Base-by-base conservation (phyloP, 129 eudicot species). In the Flaveria sonorensis region DNA sequence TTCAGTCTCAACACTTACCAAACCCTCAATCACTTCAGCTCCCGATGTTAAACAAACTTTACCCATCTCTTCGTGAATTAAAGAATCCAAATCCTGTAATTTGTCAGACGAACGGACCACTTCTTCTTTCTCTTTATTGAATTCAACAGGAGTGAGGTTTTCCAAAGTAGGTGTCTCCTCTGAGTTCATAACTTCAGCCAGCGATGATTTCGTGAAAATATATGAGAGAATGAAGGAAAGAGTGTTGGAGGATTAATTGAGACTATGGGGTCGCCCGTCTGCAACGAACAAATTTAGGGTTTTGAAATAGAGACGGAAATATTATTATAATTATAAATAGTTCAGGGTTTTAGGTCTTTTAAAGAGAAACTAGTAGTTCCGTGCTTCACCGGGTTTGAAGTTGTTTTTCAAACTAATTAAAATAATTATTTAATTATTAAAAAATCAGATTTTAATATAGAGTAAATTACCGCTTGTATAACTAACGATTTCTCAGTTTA, bases 61-160 rank as follows among this genome's bases (percentile, higher is more conserved):
- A 80, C 80, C 85, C 23, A 87, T 63, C 10, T 75, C 85, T 80
- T 94, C 87, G 56, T 87, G 86, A 65, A 91, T 79, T 70, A 83
- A 77, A 74, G 71, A 47, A 47, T 82, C 72, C 65, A 85, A 82
- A 79, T 70, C 83, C 69, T 52, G 88, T 69, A 70, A 23, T 4
- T 74, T 77, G 28, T 26, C 67, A 70, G 55, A 16, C 57, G 48
- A 81, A 60, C 39, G 80, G 65, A 47, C 73, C 66, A 52, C 73
- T 13, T 18, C 70, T 55, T 52, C 75, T 48, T 47, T 19, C 39
- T 74, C 16, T 15, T 21, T 21, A 16, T 46, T 20, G 12, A 79
- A 2, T 13, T 46, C 36, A 56, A 11, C 16, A 12, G 28, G 0
- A 30, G 12, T 50, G 10, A 18, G 16, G 3, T 36, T 76, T 18